Evolutionary conservation across 129 eudicot species (phyloP).

Genomic region (Escallonia herrerae): DNA sequence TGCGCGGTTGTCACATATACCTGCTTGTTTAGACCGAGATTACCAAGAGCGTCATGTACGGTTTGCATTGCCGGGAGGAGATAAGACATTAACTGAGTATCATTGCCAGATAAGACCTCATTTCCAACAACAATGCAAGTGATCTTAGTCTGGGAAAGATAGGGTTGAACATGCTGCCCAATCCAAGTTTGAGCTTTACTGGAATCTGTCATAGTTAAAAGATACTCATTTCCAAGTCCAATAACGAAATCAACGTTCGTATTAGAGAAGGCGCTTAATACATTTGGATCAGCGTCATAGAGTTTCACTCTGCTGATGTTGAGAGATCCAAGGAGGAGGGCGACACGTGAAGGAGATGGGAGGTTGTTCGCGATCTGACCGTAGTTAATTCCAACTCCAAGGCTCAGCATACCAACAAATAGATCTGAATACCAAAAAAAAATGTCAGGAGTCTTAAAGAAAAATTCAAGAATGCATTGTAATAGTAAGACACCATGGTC

Average conservation of each 20-base stretch:
- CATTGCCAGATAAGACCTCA: constrained; percentile 52
- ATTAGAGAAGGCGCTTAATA: constrained; percentile 64
- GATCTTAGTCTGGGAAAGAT: constrained; percentile 67
- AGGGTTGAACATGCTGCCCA: constrained; percentile 67
- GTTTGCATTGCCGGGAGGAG: constrained; percentile 85
- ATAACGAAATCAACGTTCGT: constrained; percentile 56
- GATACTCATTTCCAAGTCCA: constrained; percentile 77
- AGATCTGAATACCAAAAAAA: constrained; percentile 25
- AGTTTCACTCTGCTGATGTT: constrained; percentile 69
- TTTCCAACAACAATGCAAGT: constrained; percentile 76
- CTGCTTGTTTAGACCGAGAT: constrained; percentile 51
- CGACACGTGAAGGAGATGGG: constrained; percentile 64
- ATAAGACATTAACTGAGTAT: constrained; percentile 32
- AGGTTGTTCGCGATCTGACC: constrained; percentile 88
- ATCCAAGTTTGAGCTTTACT: constrained; percentile 75
- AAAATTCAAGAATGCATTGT: no score
- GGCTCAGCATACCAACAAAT: constrained; percentile 26
- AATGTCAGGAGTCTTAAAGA: not conserved
- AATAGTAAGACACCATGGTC: not conserved
- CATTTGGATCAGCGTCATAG: constrained; percentile 80
- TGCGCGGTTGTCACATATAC: constrained; percentile 80
- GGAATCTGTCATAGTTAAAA: constrained; percentile 52
- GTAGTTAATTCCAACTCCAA: constrained; percentile 86
- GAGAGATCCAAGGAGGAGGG: constrained; percentile 51
- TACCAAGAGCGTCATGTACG: constrained; percentile 50